A percentile compares a stretch with the other conserved stretches of the same genome.
Evolutionary conservation across 257 asterid genomes (phyloP).

Genomic region (Eustoma russellianum): DNA sequence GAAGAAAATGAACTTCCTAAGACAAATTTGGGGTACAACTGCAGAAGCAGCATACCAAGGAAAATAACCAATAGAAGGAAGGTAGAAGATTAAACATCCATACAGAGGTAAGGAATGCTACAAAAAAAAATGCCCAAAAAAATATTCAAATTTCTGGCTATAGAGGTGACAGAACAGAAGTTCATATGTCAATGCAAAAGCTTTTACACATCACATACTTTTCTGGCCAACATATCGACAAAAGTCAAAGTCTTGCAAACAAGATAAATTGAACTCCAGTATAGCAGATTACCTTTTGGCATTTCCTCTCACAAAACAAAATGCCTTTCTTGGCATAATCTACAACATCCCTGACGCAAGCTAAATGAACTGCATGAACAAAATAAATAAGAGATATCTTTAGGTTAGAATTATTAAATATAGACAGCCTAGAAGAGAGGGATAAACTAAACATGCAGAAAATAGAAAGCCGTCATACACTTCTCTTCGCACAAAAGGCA

Average conservation of each 20-base stretch:
- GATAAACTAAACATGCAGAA: constrained; percentile 10
- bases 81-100: too few species aligned
- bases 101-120: too few species aligned
- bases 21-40: background rate
- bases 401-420: constrained; percentile 4
- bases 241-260: too few species aligned
- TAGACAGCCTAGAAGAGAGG: background rate
- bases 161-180: background rate
- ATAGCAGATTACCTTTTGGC: constrained; percentile 53
- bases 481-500: constrained; percentile 82
- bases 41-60: background rate
- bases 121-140: too few species aligned
- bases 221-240: too few species aligned
- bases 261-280: too few species aligned
- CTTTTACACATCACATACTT: constrained; percentile 1
- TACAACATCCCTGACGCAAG: constrained; percentile 40
- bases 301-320: constrained; percentile 66
- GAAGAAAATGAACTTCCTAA: background rate
- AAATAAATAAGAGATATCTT: constrained; percentile 8
- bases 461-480: constrained; percentile 33
- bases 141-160: too few species aligned
- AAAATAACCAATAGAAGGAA: too few species aligned
- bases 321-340: constrained; percentile 28
- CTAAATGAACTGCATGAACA: constrained; percentile 54
- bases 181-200: background rate